Base-by-base conservation (phyloP, 164 flowering plant genomes). In the Cinnamomum chago region DNA sequence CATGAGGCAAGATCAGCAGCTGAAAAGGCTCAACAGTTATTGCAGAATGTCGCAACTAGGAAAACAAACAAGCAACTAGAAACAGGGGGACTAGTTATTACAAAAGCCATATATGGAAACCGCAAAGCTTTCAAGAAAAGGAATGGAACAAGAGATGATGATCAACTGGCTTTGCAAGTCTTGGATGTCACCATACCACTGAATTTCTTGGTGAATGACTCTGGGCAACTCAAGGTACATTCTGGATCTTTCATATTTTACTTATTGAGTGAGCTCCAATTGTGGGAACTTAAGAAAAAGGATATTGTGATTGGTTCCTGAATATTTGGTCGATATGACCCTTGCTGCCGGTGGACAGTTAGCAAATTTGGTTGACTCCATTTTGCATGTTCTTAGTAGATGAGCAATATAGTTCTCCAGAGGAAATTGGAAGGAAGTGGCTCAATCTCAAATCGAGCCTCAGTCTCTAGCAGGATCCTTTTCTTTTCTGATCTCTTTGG, bases 191-290 rank as follows among this genome's bases (percentile, higher is more conserved):
- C 97, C 27, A 10, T 90, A 62, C 98, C 99, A 72, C 80, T 95
- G 51, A 92, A 92, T 80, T 95, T 95, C 77, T 81, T 93, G 65
- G 95, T 95, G 60, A 89, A 75, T 77, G 99, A 95, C 75, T 83
- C 92, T 72, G 97, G 98, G 73, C 85, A 90, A 67, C 94, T 95
- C 25, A 91, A 91, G 99, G 99, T 95, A 81, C 58, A 75, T 33
- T 81, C 73, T 18, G 13, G 15, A 5, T 17, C 60, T 55, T 55
- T 55, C n/a, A 55, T 55, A 55, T 55, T 5, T 15, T 55, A 15
- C 13, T 5, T 55, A 55, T 14, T 55, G 60, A 17, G 15, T 55
- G 60, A 20, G 60, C 7, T 20, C 60, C 60, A 55, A 55, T 55
- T 55, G n/a, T 17, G 20, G n/a, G n/a, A 55, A 55, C 7, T 15